Evolutionary conservation across 2,329 filamentous ascomycete genomes (phyloP).

Genomic region (Periconia digitata): DNA sequence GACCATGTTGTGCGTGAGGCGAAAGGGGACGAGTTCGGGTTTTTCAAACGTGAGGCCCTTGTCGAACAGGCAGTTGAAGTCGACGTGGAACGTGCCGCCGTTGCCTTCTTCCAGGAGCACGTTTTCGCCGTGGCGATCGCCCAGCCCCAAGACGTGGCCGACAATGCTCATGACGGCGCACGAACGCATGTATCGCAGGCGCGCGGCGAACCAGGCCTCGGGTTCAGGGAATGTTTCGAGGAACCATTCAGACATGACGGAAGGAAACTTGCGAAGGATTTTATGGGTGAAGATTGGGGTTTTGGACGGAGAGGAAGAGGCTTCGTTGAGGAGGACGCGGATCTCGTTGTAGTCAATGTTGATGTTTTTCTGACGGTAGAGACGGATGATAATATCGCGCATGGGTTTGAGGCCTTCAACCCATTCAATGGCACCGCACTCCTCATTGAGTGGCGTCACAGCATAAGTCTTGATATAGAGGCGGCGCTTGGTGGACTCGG

Average conservation of each 20-base stretch:
- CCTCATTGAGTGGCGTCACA: conserved; percentile 94
- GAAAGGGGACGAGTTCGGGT: conserved; percentile 92
- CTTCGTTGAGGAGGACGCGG: conserved; percentile 64
- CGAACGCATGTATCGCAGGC: conserved; percentile 86
- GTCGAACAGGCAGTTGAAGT: conserved; percentile 99
- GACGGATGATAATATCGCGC: conserved; percentile 80
- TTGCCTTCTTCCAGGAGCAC: conserved; percentile 92
- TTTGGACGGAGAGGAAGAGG: conserved; percentile 64
- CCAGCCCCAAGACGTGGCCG: conserved; percentile 87
- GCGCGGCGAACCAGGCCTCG: conserved; percentile 85
- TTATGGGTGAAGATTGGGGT: conserved; percentile 70
- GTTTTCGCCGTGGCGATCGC: conserved; percentile 96
- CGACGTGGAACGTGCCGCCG: conserved; percentile 93
- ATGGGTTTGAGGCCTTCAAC: conserved; percentile 94
- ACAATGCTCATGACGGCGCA: conserved; percentile 99
- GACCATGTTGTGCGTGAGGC: conserved; percentile 97
- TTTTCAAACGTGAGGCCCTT: conserved; percentile 95
- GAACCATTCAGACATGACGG: conserved; percentile 92
- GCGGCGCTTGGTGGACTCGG: conserved; percentile 84
- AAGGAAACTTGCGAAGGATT: conserved; percentile 71
- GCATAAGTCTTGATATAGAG: conserved; percentile 91
- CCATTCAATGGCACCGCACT: conserved; percentile 98
- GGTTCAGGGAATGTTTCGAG: conserved; percentile 92
- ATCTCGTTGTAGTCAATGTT: conserved; percentile 64
- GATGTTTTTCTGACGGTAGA: conserved; percentile 76